phyloP scores from a whole-genome alignment of 768 basidiomycete genomes.

The Mycena leptocephala region DNA sequence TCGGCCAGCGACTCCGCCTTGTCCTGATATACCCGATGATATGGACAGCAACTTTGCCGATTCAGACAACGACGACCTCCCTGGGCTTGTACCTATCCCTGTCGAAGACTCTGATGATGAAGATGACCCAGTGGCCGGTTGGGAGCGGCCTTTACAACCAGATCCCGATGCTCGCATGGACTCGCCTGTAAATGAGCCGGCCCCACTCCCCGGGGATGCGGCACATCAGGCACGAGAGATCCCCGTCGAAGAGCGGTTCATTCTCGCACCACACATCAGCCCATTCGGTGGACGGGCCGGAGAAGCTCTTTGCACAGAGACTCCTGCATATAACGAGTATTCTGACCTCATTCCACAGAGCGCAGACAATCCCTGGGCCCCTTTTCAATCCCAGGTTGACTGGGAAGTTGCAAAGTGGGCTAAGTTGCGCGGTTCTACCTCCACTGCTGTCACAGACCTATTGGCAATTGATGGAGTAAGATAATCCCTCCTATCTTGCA shows the following conservation, averaged over 20 bases:
- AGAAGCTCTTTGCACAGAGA: not conserved
- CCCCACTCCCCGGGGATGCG: not conserved
- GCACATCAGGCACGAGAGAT: not conserved
- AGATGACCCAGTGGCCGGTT: not conserved
- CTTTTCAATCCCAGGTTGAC: constrained; percentile 52
- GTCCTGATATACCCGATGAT: not conserved
- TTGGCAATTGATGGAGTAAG: constrained; percentile 57
- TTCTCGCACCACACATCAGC: not conserved
- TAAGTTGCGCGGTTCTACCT: constrained; percentile 52
- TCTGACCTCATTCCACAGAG: not conserved
- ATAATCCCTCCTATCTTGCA: constrained; percentile 14
- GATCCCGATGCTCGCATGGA: not conserved
- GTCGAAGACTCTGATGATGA: not conserved
- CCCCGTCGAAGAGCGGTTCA: not conserved
- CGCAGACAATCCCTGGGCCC: constrained; percentile 43
- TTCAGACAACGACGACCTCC: too few species aligned
- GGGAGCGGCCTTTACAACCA: not conserved
- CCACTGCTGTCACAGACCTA: constrained; percentile 56
- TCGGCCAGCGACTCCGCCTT: not conserved
- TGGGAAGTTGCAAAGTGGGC: constrained; percentile 62
- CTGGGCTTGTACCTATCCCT: too few species aligned
- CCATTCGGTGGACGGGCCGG: not conserved
- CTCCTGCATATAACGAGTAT: not conserved
- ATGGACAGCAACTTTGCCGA: too few species aligned
- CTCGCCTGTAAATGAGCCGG: not conserved